Conservation (phyloP, 495 filamentous ascomycete genomes). For the Geopyxis carbonaria region DNA sequence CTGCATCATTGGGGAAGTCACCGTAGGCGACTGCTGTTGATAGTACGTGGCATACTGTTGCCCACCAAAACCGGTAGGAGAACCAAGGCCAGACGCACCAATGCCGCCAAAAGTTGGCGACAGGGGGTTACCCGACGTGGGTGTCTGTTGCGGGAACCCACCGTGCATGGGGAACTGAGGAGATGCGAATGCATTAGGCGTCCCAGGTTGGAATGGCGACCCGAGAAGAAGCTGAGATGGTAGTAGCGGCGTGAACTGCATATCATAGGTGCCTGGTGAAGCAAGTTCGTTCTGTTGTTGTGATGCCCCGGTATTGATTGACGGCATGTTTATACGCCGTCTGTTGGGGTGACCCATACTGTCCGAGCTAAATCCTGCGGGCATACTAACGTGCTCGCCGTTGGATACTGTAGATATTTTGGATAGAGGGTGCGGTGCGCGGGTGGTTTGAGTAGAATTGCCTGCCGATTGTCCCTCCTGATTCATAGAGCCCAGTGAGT, state of each 20-base stretch:
- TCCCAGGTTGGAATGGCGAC: constrained; percentile 91
- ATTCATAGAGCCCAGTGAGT: constrained; percentile 17
- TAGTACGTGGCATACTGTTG: constrained; percentile 25
- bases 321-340: constrained; percentile 63
- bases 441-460: constrained; percentile 21
- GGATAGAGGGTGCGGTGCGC: constrained; percentile 44
- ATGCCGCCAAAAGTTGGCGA: constrained; percentile 67
- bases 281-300: constrained; percentile 54
- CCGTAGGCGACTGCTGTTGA: constrained; percentile 29
- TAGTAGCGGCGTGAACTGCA: constrained; percentile 94
- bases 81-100: constrained; percentile 26
- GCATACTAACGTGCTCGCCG: constrained; percentile 49
- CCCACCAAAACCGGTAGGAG: constrained; percentile 21
- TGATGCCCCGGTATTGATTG: constrained; percentile 64
- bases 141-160: constrained; percentile 54
- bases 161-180: constrained; percentile 78
- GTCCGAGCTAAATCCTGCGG: constrained; percentile 21
- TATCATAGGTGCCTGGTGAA: constrained; percentile 79
- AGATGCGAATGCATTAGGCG: constrained; percentile 71
- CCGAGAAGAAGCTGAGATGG: constrained; percentile 88
- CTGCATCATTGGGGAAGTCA: constrained; percentile 55
- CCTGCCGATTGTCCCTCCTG: constrained; percentile 15
- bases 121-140: constrained; percentile 64
- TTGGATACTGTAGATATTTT: constrained; percentile 58
- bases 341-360: constrained; percentile 56